phyloP scores from a whole-genome alignment of 208 protist genomes.

The Crithidia brevicula region DNA sequence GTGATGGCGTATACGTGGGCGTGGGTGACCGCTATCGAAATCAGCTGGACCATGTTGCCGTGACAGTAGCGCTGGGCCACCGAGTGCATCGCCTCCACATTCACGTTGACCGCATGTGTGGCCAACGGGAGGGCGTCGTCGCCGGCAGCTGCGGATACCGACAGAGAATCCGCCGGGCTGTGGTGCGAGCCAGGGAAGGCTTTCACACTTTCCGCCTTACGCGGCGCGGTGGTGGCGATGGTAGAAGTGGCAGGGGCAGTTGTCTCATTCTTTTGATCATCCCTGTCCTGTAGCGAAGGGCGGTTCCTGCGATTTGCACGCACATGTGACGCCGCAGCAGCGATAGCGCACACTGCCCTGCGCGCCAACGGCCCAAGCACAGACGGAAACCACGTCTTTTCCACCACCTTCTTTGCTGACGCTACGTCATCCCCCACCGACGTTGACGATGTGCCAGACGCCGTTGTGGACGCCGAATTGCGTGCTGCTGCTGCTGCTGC shows the following conservation, averaged over 20 bases:
- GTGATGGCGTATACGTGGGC: constrained; percentile 39
- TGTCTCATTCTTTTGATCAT: neutral
- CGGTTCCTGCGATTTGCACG: neutral
- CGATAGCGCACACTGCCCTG: neutral
- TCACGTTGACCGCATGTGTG: constrained; percentile 15
- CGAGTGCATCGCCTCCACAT: constrained; percentile 15
- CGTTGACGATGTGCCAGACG: no score
- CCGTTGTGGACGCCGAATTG: no score
- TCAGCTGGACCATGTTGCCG: constrained; percentile 49
- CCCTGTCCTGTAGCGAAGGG: neutral
- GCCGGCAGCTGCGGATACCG: no score
- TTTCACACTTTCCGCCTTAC: neutral
- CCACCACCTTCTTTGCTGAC: no score
- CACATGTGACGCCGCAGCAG: neutral
- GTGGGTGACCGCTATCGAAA: constrained; percentile 22
- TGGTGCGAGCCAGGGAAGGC: no score
- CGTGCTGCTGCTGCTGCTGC: no score
- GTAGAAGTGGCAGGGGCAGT: neutral
- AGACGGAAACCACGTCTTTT: neutral
- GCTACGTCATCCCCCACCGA: no score
- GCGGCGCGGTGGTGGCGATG: neutral
- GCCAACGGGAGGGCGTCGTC: no score
- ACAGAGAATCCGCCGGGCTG: no score
- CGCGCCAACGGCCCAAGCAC: neutral
- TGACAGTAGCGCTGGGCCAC: constrained; percentile 38